Conservation (phyloP, 2,329 filamentous ascomycete species). For the Talaromyces rugulosus region DNA sequence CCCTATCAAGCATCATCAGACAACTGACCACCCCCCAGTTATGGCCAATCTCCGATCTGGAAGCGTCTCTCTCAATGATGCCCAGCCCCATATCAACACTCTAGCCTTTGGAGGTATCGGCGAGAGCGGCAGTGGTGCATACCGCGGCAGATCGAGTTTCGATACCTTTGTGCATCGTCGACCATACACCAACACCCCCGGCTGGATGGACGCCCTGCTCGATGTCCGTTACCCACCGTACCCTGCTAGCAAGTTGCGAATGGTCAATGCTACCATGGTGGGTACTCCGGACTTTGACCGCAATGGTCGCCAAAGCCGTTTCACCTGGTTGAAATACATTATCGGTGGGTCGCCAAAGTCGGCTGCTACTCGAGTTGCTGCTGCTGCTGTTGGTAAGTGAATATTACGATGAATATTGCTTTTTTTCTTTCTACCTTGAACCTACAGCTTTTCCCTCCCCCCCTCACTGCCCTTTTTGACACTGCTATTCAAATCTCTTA, state of each 20-base stretch:
- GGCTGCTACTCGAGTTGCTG: slow-evolving; percentile 31
- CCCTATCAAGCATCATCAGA: background rate
- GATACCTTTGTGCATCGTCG: slow-evolving; percentile 60
- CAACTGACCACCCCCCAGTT: slow-evolving; percentile 42
- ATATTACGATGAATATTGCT: background rate
- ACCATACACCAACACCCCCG: slow-evolving; percentile 54
- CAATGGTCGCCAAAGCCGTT: slow-evolving; percentile 42
- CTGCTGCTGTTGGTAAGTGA: slow-evolving; percentile 39
- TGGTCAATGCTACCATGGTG: slow-evolving; percentile 48
- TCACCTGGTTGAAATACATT: slow-evolving; percentile 37
- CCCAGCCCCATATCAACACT: slow-evolving; percentile 68
- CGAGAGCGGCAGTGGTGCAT: slow-evolving; percentile 69
- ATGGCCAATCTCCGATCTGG: slow-evolving; percentile 62
- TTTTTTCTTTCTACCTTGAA: slow-evolving; percentile 7
- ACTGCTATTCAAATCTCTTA: slow-evolving; percentile 4
- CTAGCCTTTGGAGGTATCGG: slow-evolving; percentile 81
- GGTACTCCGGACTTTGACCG: slow-evolving; percentile 59
- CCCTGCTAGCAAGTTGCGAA: slow-evolving; percentile 42
- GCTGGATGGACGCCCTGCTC: slow-evolving; percentile 57
- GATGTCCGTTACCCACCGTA: slow-evolving; percentile 60
- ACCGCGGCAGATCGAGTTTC: slow-evolving; percentile 69
- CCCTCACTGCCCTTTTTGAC: background rate
- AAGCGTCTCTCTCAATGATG: slow-evolving; percentile 56
- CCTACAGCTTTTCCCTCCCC: slow-evolving; percentile 1
- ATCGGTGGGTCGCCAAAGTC: slow-evolving; percentile 36